Evolutionary conservation across 192 early-diverging fungal genomes (phyloP).

Genomic region (Coemansia sp.): DNA sequence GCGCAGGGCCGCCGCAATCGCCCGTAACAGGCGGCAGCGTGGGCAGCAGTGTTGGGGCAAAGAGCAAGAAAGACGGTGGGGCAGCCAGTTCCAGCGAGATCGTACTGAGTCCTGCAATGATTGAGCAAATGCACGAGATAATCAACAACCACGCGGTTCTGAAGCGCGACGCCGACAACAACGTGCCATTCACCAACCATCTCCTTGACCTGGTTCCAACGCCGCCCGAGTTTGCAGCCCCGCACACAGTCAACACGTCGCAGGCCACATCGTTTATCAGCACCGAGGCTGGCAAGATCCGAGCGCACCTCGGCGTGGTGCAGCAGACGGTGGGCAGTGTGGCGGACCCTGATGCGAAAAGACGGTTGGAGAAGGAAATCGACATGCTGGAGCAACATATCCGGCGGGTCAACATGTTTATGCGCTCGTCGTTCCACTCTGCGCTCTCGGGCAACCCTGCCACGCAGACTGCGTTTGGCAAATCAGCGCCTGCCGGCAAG

Average conservation of each 20-base stretch:
- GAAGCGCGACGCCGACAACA: slow-evolving; percentile 50
- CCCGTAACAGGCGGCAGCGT: slow-evolving; percentile 3
- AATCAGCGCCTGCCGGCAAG: slow-evolving; percentile 4
- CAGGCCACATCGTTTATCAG: slow-evolving; percentile 43
- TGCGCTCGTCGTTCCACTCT: slow-evolving; percentile 40
- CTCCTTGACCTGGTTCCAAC: slow-evolving; percentile 35
- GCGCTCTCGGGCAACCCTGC: slow-evolving; percentile 40
- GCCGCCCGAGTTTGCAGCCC: slow-evolving; percentile 25
- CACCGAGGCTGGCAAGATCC: slow-evolving; percentile 34
- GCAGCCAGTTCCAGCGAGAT: slow-evolving; percentile 31
- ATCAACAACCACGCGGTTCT: slow-evolving; percentile 42
- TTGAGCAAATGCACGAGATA: slow-evolving; percentile 45
- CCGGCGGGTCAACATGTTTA: slow-evolving; percentile 35
- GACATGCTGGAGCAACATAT: slow-evolving; percentile 32
- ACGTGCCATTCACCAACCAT: slow-evolving; percentile 49
- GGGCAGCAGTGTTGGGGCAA: slow-evolving; percentile 4
- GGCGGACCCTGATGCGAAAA: slow-evolving; percentile 30
- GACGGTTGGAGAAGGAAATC: slow-evolving; percentile 24
- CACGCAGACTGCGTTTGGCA: slow-evolving; percentile 24
- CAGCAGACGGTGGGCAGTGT: slow-evolving; percentile 26
- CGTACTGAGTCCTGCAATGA: slow-evolving; percentile 43
- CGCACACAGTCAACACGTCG: slow-evolving; percentile 29
- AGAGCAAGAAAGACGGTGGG: slow-evolving; percentile 23
- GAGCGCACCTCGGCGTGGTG: slow-evolving; percentile 33
- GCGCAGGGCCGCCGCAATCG: neutral